A percentile compares a stretch with the other conserved stretches of the same genome.
phyloP scores from a whole-genome alignment of 345 rosid species.

The Cochlearia excelsa region DNA sequence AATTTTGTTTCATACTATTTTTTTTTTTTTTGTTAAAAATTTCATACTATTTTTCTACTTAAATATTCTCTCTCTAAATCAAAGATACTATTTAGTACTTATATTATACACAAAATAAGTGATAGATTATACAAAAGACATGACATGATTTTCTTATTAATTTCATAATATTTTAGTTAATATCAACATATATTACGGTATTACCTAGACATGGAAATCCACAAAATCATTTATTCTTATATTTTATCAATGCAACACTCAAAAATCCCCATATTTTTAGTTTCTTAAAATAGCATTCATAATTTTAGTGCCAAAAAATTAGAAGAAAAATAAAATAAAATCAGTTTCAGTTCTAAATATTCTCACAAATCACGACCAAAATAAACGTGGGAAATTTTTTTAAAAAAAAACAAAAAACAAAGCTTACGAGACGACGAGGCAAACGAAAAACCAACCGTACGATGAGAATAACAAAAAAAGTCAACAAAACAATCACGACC shows the following conservation, averaged over 20 bases:
- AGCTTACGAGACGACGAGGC: conserved; percentile 15
- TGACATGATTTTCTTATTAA: conserved; percentile 28
- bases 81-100: conserved; percentile 2
- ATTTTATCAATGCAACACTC: no score
- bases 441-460: conserved; percentile 29
- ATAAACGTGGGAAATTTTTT: conserved; percentile 14
- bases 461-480: conserved; percentile 26
- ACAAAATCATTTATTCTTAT: conserved; percentile 8
- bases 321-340: background rate
- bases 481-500: conserved; percentile 27
- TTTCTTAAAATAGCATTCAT: no score
- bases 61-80: no score
- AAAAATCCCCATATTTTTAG: no score
- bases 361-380: conserved; percentile 21
- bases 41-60: no score
- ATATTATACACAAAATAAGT: background rate
- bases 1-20: no score
- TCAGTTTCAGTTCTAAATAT: conserved; percentile 4
- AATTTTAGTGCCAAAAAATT: no score
- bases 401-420: background rate
- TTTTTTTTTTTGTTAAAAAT: no score
- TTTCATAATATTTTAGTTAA: conserved; percentile 7
- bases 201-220: conserved; percentile 28
- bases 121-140: conserved; percentile 25
- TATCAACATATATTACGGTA: conserved; percentile 10